Percentiles rank a stretch among this genome's conserved stretches.
These are phyloP conservation scores for Balansia obtecta DNA, from an alignment of 2,329 filamentous ascomycete genomes.

Conservation along the genomic window DNA sequence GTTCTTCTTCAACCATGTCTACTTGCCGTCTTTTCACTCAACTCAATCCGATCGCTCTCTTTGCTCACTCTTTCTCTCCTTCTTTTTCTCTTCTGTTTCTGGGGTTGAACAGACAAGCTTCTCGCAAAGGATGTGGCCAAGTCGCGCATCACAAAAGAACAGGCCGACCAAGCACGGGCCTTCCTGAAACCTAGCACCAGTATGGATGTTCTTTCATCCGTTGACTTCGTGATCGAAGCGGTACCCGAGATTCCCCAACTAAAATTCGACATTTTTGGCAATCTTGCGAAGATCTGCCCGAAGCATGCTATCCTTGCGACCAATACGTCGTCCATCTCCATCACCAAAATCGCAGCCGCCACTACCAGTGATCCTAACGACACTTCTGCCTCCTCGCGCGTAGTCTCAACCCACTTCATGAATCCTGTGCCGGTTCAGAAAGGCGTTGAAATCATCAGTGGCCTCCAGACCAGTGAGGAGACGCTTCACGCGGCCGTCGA, in stretches of 20 bases:
- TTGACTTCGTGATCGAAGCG: slow-evolving; percentile 96
- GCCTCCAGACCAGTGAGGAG: slow-evolving; percentile 73
- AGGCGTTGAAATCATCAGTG: slow-evolving; percentile 94
- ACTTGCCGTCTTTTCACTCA: neutral
- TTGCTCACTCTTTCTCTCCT: neutral
- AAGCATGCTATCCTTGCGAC: slow-evolving; percentile 85
- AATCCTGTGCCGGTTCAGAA: slow-evolving; percentile 96
- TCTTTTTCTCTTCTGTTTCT: neutral
- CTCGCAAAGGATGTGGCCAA: slow-evolving; percentile 88
- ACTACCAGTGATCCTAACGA: slow-evolving; percentile 70
- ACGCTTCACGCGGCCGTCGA: slow-evolving; percentile 74
- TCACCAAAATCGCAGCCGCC: slow-evolving; percentile 87
- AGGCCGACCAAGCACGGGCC: slow-evolving; percentile 60
- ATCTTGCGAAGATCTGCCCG: slow-evolving; percentile 70
- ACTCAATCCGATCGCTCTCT: neutral
- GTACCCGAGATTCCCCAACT: slow-evolving; percentile 84
- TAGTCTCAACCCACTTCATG: slow-evolving; percentile 97
- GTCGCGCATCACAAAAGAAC: slow-evolving; percentile 67
- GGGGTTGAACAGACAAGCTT: slow-evolving; percentile 58
- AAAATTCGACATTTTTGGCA: slow-evolving; percentile 77
- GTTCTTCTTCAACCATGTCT: neutral
- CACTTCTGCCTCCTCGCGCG: slow-evolving; percentile 69
- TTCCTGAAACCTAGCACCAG: slow-evolving; percentile 59
- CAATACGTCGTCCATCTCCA: slow-evolving; percentile 97
- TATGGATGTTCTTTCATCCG: slow-evolving; percentile 65